These are phyloP conservation scores for Basidiobolus meristosporus DNA, from an alignment of 371 early-diverging fungal genomes.

Conservation along the genomic window DNA sequence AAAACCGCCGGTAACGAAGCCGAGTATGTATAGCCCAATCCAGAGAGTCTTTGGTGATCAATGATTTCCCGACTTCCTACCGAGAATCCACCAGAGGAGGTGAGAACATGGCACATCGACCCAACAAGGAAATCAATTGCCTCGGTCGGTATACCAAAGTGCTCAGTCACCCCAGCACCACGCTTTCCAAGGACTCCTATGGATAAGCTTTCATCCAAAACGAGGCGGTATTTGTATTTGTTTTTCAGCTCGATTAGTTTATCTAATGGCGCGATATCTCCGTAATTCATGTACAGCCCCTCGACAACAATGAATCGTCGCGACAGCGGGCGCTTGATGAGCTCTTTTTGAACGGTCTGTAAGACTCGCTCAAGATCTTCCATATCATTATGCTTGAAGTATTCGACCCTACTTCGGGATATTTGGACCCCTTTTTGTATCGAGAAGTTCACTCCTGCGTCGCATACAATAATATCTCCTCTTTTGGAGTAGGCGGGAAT, in stretches of 20 bases:
- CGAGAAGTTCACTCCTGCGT: slow-evolving; percentile 75
- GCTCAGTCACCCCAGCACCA: slow-evolving; percentile 83
- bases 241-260: slow-evolving; percentile 72
- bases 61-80: slow-evolving; percentile 71
- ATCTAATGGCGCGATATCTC: slow-evolving; percentile 78
- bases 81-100: slow-evolving; percentile 92
- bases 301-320: slow-evolving; percentile 93
- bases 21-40: slow-evolving; percentile 91
- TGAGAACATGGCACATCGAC: slow-evolving; percentile 69
- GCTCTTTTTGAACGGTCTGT: slow-evolving; percentile 1
- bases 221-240: slow-evolving; percentile 91
- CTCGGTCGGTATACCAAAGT: slow-evolving; percentile 49
- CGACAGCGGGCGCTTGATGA: slow-evolving; percentile 40
- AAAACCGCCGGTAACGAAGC: slow-evolving; percentile 97
- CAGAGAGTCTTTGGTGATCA: slow-evolving; percentile 88
- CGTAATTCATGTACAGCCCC: slow-evolving; percentile 84
- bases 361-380: slow-evolving; percentile 71
- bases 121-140: slow-evolving; percentile 92
- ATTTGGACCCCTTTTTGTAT: slow-evolving; percentile 84
- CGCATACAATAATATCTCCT: slow-evolving; percentile 91
- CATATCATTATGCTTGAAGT: slow-evolving; percentile 95
- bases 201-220: slow-evolving; percentile 91
- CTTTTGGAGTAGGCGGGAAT: slow-evolving; percentile 97
- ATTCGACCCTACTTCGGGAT: slow-evolving; percentile 71
- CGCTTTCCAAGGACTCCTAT: slow-evolving; percentile 83